Conservation (phyloP, 2,329 filamentous ascomycete genomes). For the Penicillium decumbens region DNA sequence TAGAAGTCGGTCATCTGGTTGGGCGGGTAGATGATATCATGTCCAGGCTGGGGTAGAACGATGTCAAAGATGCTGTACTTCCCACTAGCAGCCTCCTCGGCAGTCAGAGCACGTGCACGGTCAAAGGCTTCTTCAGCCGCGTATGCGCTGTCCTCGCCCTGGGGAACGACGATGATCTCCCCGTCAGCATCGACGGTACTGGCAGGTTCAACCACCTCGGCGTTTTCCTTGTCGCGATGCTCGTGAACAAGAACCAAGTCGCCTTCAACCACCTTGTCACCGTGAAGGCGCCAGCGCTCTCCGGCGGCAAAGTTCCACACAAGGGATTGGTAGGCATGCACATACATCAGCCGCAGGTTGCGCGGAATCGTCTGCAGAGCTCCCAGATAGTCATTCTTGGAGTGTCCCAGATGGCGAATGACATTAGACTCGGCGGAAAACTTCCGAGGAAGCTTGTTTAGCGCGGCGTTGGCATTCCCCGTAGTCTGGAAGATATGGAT, state of each 20-base stretch:
- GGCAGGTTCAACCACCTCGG: slow-evolving; percentile 25
- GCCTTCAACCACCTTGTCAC: slow-evolving; percentile 69
- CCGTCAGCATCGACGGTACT: slow-evolving; percentile 56
- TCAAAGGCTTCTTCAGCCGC: slow-evolving; percentile 55
- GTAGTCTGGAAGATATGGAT: slow-evolving; percentile 68
- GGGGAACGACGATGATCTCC: slow-evolving; percentile 61
- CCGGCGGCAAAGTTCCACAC: slow-evolving; percentile 88
- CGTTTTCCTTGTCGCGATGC: slow-evolving; percentile 48
- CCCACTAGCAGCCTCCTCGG: slow-evolving; percentile 72
- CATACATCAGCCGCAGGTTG: slow-evolving; percentile 85
- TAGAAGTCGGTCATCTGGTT: slow-evolving; percentile 86
- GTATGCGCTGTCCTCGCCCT: slow-evolving; percentile 53
- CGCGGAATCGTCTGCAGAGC: slow-evolving; percentile 75
- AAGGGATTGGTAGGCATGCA: slow-evolving; percentile 91
- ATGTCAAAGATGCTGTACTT: slow-evolving; percentile 79
- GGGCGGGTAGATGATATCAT: slow-evolving; percentile 76
- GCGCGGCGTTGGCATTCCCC: slow-evolving; percentile 55
- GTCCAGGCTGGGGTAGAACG: slow-evolving; percentile 88
- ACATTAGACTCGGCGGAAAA: slow-evolving; percentile 76
- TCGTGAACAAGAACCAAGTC: slow-evolving; percentile 71
- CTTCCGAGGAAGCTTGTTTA: slow-evolving; percentile 67
- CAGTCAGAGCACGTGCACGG: slow-evolving; percentile 68
- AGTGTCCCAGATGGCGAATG: slow-evolving; percentile 64
- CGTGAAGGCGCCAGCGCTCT: slow-evolving; percentile 72
- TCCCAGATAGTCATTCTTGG: slow-evolving; percentile 68